phyloP scores from a whole-genome alignment of 805 yeast species.

The Yueomyces sinensis region DNA sequence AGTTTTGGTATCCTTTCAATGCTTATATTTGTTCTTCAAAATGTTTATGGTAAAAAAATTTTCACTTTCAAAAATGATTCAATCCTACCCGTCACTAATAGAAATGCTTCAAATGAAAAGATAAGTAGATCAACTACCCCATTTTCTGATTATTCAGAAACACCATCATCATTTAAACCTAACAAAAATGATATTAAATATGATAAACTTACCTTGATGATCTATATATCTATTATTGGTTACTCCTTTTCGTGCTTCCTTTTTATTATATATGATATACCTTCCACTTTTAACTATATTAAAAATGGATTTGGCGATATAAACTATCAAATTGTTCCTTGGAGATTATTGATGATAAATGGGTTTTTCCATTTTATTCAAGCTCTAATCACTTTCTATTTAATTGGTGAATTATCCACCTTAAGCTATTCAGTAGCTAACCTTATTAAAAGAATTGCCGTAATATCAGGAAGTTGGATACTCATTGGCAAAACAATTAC shows the following conservation, averaged over 20 bases:
- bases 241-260: conserved; percentile 59
- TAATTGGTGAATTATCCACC: conserved; percentile 70
- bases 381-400: conserved; percentile 67
- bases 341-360: conserved; percentile 43
- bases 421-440: conserved; percentile 79
- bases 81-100: conserved; percentile 1
- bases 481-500: conserved; percentile 41
- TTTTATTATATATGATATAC: conserved; percentile 56
- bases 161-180: background rate
- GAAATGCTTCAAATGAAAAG: conserved; percentile 2
- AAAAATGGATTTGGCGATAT: conserved; percentile 8
- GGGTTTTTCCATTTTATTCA: conserved; percentile 72
- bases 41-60: conserved; percentile 74
- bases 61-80: conserved; percentile 33
- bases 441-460: conserved; percentile 76
- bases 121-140: conserved; percentile 12
- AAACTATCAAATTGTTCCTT: conserved; percentile 25
- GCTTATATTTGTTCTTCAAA: conserved; percentile 69
- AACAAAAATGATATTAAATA: conserved; percentile 35
- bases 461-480: conserved; percentile 66
- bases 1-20: conserved; percentile 55
- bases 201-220: conserved; percentile 68
- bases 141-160: conserved; percentile 7
- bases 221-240: conserved; percentile 69
- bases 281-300: conserved; percentile 21